These are phyloP conservation scores for Cystobasidium slooffiae DNA, from an alignment of 1,284 basidiomycete genomes.

Conservation along the genomic window DNA sequence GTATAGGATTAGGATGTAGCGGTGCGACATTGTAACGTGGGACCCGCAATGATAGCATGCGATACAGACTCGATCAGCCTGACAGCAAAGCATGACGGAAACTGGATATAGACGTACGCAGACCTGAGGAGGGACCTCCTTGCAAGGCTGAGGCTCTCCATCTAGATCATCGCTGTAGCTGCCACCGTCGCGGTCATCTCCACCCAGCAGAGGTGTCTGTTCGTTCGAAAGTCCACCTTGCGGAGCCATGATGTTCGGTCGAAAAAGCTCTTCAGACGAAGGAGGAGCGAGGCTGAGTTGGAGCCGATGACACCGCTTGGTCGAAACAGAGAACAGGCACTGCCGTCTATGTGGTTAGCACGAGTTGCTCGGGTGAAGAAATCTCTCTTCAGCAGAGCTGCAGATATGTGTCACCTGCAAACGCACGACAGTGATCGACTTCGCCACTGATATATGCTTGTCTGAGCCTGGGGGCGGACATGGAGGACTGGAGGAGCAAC, in stretches of 20 bases:
- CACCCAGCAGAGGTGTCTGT: constrained; percentile 17
- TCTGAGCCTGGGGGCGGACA: too few relatives aligned
- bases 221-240: constrained; percentile 4
- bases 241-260: constrained; percentile 3
- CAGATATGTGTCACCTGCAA: too few relatives aligned
- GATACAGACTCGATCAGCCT: neutral
- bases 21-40: neutral
- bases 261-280: neutral
- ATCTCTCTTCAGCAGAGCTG: too few relatives aligned
- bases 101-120: constrained; percentile 6
- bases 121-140: constrained; percentile 32
- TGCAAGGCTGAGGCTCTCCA: constrained; percentile 18
- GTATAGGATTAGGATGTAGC: neutral
- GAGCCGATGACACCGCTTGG: neutral
- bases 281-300: neutral
- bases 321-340: neutral
- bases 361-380: too few relatives aligned
- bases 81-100: neutral
- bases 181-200: neutral
- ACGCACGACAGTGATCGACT: too few relatives aligned
- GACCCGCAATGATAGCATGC: neutral
- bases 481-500: too few relatives aligned
- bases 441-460: too few relatives aligned
- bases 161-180: neutral
- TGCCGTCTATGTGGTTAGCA: too few relatives aligned